phyloP scores from a whole-genome alignment of 2,329 filamentous ascomycete species.

The Nemania sp. region DNA sequence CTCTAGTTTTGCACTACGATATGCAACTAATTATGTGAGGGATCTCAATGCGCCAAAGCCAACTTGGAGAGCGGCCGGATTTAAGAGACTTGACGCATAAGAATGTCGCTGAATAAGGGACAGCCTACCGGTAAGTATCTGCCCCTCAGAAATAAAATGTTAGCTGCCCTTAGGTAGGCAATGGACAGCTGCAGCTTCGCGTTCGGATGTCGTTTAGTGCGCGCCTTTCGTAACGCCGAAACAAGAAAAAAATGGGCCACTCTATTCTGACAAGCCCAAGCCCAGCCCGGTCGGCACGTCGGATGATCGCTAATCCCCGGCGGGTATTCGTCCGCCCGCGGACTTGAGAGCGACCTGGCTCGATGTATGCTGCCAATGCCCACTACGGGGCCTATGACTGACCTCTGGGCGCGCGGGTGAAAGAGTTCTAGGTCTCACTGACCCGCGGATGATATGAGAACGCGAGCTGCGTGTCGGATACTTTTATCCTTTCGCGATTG shows the following conservation, averaged over 20 bases:
- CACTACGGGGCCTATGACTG: no score
- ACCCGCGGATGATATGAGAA: background rate
- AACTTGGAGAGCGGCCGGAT: slow-evolving; percentile 1
- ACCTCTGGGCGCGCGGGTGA: no score
- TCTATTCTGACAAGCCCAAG: no score
- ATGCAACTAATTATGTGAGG: no score
- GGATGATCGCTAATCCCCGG: slow-evolving; percentile 21
- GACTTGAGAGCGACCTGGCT: background rate
- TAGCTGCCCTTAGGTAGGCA: background rate
- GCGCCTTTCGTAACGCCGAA: slow-evolving; percentile 1
- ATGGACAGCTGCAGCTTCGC: no score
- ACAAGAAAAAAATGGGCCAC: background rate
- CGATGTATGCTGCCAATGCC: background rate
- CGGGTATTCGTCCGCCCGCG: slow-evolving; percentile 8
- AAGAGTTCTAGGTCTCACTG: background rate
- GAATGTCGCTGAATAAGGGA: slow-evolving; percentile 4
- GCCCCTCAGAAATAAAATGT: background rate
- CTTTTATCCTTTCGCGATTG: background rate
- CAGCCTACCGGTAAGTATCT: no score
- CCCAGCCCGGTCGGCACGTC: slow-evolving; percentile 21
- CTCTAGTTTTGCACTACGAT: no score
- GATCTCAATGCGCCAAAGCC: no score
- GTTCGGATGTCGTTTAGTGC: slow-evolving; percentile 4
- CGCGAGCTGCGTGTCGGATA: background rate
- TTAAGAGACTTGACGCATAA: slow-evolving; percentile 1